Percentiles rank a stretch among this genome's conserved stretches.
These are phyloP conservation scores for Aphanomyces stellatus DNA, from an alignment of 352 stramenopile species.

Conservation along the genomic window DNA sequence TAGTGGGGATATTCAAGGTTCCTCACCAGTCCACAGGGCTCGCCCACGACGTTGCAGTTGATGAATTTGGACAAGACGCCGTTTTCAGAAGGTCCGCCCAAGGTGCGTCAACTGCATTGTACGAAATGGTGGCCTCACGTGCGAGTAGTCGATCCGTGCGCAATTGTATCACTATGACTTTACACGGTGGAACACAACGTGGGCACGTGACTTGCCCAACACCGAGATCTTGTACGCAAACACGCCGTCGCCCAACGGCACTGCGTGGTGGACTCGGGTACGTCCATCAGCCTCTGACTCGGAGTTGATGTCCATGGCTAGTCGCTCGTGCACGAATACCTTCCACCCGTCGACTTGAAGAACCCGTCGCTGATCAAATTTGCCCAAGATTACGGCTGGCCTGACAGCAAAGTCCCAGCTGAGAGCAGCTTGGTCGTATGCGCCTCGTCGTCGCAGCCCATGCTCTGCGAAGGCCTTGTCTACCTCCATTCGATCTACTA, in stretches of 20 bases:
- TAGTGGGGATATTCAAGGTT: too few relatives aligned
- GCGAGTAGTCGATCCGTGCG: slow-evolving; percentile 28
- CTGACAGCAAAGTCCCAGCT: not conserved
- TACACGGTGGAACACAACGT: slow-evolving; percentile 56
- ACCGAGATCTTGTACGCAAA: slow-evolving; percentile 25
- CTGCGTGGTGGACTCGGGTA: slow-evolving; percentile 35
- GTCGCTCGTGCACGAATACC: slow-evolving; percentile 23
- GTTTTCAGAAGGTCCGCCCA: slow-evolving; percentile 33
- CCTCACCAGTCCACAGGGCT: too few relatives aligned
- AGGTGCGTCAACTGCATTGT: too few relatives aligned
- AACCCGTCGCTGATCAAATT: slow-evolving; percentile 24
- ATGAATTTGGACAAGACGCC: slow-evolving; percentile 50
- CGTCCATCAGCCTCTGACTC: not conserved
- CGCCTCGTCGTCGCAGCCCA: not conserved
- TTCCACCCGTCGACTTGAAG: slow-evolving; percentile 22
- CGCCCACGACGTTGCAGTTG: slow-evolving; percentile 46
- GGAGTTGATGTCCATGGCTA: not conserved
- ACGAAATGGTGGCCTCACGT: not conserved
- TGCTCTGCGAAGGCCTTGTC: not conserved
- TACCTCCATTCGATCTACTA: not conserved
- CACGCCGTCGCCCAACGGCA: not conserved
- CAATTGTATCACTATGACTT: slow-evolving; percentile 85
- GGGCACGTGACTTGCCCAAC: slow-evolving; percentile 31
- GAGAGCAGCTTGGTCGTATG: not conserved
- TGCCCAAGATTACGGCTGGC: slow-evolving; percentile 19